Base-by-base conservation (phyloP, 2,329 filamentous ascomycete species). In the Sporothrix variecibatus region DNA sequence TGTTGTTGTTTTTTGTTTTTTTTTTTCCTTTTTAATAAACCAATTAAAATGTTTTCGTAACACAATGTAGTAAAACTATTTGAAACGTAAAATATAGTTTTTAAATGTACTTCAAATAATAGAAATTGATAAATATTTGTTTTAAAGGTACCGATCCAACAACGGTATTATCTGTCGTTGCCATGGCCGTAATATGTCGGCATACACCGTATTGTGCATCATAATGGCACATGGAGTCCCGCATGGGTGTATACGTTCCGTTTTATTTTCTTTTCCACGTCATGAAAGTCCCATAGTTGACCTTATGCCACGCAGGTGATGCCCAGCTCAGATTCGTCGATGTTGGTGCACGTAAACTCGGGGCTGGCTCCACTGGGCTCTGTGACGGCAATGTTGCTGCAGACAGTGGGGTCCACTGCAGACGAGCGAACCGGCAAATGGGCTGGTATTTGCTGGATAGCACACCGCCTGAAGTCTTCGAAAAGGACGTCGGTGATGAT, bases 401-500 rank as follows among this genome's bases (percentile, higher is more conserved):
- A 79, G 2, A 78, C 77, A 4, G 72, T 43, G 26, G 73, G 56
- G 67, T 76, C 78, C 78, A 38, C 76, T 78, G 75, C 79, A 80
- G 17, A 77, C 77, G 26, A 80, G 78, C 15, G 77, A 74, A 11
- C 74, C 79, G 62, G 79, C 76, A 23, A 23, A 78, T 74, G 28
- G 78, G 79, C 38, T 75, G 53, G 69, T 79, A 78, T 71, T 77
- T 77, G 2, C 51, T 75, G 69, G 75, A 78, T 6, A 79, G 89
- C 2, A 82, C 86, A 15, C 88, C 88, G 28, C 81, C 81, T 80
- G 78, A 90, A 85, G 76, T 89, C 86, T 68, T 82, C 84, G 78
- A 90, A 86, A n/a, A 82, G 79, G 49, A 90, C 81, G 75, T 89
- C 85, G 53, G 83, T 83, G 76, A 90, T 89, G 12, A 84, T 87